Evolutionary conservation across 2,329 filamentous ascomycete genomes (phyloP).

Genomic region (Ophiostoma sp.): DNA sequence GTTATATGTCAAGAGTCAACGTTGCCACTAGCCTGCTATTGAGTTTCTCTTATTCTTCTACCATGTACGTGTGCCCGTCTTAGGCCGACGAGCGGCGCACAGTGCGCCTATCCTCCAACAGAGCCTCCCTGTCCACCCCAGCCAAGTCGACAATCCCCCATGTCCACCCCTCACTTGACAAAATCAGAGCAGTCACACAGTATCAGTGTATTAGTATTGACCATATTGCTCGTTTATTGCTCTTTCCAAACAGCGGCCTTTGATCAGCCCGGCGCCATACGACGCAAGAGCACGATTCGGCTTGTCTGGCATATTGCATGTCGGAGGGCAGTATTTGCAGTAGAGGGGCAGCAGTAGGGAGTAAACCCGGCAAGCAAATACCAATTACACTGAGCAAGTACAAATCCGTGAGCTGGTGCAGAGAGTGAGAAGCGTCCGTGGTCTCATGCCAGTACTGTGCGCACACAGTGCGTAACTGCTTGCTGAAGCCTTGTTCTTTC

Average conservation of each 20-base stretch:
- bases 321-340: background rate
- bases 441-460: background rate
- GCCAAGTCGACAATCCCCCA: background rate
- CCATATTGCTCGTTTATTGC: too few relatives aligned
- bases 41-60: too few relatives aligned
- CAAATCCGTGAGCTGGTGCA: too few relatives aligned
- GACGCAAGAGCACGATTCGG: slow-evolving; percentile 1
- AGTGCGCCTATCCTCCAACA: background rate
- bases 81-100: too few relatives aligned
- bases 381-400: background rate
- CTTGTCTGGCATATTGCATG: background rate
- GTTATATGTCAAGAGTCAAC: background rate
- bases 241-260: background rate
- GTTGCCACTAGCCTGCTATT: background rate
- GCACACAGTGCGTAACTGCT: background rate
- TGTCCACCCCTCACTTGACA: background rate
- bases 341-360: background rate
- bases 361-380: background rate
- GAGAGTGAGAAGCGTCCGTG: background rate
- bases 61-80: too few relatives aligned
- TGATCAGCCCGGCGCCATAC: background rate
- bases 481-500: background rate
- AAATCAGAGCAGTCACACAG: too few relatives aligned
- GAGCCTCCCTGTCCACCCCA: background rate
- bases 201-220: too few relatives aligned